Conservation (phyloP, 2,329 filamentous ascomycete species). For the Massarina eburnea region DNA sequence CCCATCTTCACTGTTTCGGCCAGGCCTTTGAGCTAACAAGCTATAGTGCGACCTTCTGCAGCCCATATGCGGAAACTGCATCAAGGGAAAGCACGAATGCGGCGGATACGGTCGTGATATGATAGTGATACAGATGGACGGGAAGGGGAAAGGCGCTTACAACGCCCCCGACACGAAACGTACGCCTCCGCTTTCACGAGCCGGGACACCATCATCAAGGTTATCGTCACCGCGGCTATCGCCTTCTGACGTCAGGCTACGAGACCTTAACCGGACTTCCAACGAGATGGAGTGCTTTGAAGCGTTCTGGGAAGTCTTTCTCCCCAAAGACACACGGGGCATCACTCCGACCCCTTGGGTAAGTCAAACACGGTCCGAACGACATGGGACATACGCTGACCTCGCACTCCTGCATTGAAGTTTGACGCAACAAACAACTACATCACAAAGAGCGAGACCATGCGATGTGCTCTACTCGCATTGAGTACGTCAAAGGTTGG, state of each 20-base stretch:
- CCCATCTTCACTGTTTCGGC: background rate
- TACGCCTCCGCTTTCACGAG: background rate
- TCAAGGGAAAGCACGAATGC: constrained; percentile 10
- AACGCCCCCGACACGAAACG: constrained; percentile 1
- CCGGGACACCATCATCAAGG: background rate
- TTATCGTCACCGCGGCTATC: background rate
- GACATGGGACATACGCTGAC: no score
- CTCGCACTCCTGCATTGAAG: no score
- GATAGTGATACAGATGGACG: constrained; percentile 13
- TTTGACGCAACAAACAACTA: background rate
- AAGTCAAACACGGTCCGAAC: no score
- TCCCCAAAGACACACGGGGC: background rate
- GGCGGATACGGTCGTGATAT: constrained; percentile 14
- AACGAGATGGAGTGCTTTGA: constrained; percentile 9
- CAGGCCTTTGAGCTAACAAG: background rate
- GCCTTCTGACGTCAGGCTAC: constrained; percentile 2
- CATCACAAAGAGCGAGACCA: constrained; percentile 5
- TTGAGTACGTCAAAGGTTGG: constrained; percentile 13
- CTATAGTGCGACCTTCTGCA: constrained; percentile 14
- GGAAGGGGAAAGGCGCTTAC: constrained; percentile 12
- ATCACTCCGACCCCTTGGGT: no score
- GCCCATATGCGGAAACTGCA: constrained; percentile 15
- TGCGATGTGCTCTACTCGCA: constrained; percentile 14
- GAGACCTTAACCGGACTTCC: constrained; percentile 12
- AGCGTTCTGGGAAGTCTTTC: constrained; percentile 10